Base-by-base conservation (phyloP, 2,329 filamentous ascomycete genomes). In the Pseudocercospora crystallina region DNA sequence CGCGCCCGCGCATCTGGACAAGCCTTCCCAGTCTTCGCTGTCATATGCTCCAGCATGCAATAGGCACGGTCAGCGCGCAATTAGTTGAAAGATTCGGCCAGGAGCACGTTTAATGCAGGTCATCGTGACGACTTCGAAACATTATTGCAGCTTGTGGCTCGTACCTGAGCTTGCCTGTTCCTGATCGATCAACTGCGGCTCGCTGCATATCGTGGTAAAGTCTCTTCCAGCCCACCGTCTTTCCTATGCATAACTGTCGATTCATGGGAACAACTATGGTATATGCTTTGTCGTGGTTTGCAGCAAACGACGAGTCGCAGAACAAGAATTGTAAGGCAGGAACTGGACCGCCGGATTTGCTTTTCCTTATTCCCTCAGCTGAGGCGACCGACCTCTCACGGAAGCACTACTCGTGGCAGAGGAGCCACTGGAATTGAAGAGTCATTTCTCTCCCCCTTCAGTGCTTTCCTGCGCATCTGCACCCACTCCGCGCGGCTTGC, bases 51-150 rank as follows among this genome's bases (percentile, higher is more conserved):
- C n/a, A n/a, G n/a, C n/a, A n/a, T n/a, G n/a, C n/a, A n/a, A n/a
- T n/a, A n/a, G n/a, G n/a, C n/a, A n/a, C n/a, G n/a, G n/a, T n/a
- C n/a, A n/a, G n/a, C n/a, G n/a, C n/a, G n/a, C n/a, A n/a, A n/a
- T n/a, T n/a, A 9, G 11, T 14, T 14, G 40, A 43, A 17, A 43
- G 29, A 5, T 43, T 33, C n/a, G 29, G 13, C 20, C 20, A 43
- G 13, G 40, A 9, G 8, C 13, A 33, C 30, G 35, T 30, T 43
- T 33, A 10, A 43, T 43, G 40, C 40, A 43, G 40, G 29, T 32
- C 40, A 43, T 43, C 13, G 40, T 33, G 40, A 43, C 40, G 40
- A n/a, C 40, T 43, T 43, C 40, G 29, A 43, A 43, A 43, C 35
- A 8, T 13, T 14, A 29, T 15, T 13, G 30, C 31, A 34, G 20